Conservation (phyloP, 345 rosid species). For the Pistacia vera region DNA sequence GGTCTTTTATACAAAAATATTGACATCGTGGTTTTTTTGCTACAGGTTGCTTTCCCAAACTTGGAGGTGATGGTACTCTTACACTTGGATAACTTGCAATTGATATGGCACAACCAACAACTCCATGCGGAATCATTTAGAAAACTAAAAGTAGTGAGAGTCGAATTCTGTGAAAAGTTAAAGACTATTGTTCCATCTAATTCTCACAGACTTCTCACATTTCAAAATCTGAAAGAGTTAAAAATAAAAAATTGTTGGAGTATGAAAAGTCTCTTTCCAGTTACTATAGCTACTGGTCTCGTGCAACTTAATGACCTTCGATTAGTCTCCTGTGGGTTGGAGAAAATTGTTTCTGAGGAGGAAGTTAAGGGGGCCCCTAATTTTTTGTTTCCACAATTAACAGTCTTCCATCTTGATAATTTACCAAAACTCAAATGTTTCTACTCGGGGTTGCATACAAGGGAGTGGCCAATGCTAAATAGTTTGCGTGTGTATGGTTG, state of each 20-base stretch:
- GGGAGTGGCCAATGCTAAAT: background rate
- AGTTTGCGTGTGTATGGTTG: background rate
- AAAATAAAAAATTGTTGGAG: no score
- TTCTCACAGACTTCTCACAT: background rate
- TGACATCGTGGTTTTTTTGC: background rate
- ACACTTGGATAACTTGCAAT: background rate
- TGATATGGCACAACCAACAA: background rate
- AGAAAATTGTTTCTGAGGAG: background rate
- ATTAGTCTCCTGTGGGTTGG: no score
- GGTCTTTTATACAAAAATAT: no score
- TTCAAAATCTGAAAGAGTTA: background rate
- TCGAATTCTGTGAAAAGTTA: background rate
- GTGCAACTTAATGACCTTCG: background rate
- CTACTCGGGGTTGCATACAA: background rate
- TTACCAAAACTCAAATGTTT: background rate
- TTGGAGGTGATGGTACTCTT: background rate
- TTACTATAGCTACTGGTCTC: background rate
- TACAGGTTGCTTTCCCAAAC: background rate
- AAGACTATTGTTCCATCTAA: background rate
- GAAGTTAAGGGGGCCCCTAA: no score
- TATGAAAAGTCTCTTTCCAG: background rate
- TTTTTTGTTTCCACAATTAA: background rate
- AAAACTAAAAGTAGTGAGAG: background rate
- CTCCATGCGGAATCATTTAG: background rate
- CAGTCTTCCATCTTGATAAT: no score